Evolutionary conservation across 495 filamentous ascomycete species (phyloP).

Genomic region (Aspergillus asperescens): DNA sequence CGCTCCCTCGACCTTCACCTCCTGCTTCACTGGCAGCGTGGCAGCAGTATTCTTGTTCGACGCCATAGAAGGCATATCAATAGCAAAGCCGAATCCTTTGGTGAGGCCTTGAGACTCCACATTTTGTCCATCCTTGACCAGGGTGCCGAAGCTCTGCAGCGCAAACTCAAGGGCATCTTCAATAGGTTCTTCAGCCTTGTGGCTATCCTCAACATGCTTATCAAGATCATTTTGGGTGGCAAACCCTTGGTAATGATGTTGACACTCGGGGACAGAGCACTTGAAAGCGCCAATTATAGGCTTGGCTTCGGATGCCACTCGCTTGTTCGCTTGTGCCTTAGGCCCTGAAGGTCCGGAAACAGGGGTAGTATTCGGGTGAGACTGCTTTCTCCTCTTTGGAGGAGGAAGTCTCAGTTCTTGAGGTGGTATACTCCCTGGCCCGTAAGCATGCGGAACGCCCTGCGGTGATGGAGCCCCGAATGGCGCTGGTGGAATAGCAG

Average conservation of each 20-base stretch:
- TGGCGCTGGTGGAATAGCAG: constrained; percentile 60
- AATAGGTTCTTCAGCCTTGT: constrained; percentile 43
- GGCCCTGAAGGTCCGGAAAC: constrained; percentile 24
- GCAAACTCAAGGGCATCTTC: constrained; percentile 45
- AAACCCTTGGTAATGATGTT: constrained; percentile 43
- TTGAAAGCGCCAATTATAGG: constrained; percentile 33
- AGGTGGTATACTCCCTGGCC: constrained; percentile 41
- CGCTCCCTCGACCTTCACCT: constrained; percentile 31
- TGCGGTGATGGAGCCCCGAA: constrained; percentile 67
- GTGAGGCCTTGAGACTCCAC: constrained; percentile 24
- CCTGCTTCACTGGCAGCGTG: constrained; percentile 33
- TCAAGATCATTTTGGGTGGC: constrained; percentile 40
- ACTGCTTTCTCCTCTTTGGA: constrained; percentile 53
- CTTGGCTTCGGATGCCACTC: constrained; percentile 31
- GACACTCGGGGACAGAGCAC: constrained; percentile 43
- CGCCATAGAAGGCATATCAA: constrained; percentile 15
- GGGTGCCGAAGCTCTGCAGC: constrained; percentile 39
- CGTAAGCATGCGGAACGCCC: constrained; percentile 56
- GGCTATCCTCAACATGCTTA: constrained; percentile 44
- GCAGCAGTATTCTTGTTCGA: constrained; percentile 22
- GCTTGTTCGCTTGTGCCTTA: constrained; percentile 31
- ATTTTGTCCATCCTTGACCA: constrained; percentile 35
- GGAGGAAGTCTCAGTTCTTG: constrained; percentile 59
- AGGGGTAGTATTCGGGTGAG: constrained; percentile 34
- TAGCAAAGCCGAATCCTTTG: constrained; percentile 16